Percentiles rank a stretch among this genome's conserved stretches.
Evolutionary conservation across 2,329 filamentous ascomycete species (phyloP).

Genomic region (Alternaria panax): DNA sequence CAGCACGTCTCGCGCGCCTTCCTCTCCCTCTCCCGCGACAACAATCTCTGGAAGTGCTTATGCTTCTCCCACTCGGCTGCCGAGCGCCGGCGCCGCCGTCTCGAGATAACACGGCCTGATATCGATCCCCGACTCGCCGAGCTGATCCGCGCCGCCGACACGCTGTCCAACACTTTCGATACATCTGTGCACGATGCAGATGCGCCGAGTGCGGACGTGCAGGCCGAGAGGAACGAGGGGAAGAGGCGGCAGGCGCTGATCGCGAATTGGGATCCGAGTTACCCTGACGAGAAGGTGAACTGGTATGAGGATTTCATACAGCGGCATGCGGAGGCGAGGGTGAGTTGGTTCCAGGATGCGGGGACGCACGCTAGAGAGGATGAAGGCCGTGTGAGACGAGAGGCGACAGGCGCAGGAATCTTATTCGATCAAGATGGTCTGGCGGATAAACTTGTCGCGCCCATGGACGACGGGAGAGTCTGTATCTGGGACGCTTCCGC

Average conservation of each 20-base stretch:
- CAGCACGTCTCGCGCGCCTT: conserved; percentile 74
- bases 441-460: conserved; percentile 71
- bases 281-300: conserved; percentile 72
- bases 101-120: conserved; percentile 32
- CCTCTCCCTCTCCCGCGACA: conserved; percentile 73
- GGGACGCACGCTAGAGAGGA: conserved; percentile 37
- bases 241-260: conserved; percentile 64
- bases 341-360: conserved; percentile 79
- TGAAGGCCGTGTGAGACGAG: conserved; percentile 56
- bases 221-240: conserved; percentile 39
- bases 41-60: conserved; percentile 76
- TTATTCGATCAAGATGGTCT: conserved; percentile 65
- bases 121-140: conserved; percentile 55
- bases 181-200: conserved; percentile 32
- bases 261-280: conserved; percentile 84
- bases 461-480: conserved; percentile 86
- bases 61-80: conserved; percentile 76
- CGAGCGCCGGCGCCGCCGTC: conserved; percentile 64
- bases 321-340: conserved; percentile 73
- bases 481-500: conserved; percentile 75
- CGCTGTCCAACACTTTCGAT: conserved; percentile 34
- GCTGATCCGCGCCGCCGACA: conserved; percentile 53
- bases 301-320: conserved; percentile 94
- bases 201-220: conserved; percentile 42
- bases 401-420: conserved; percentile 74